Conservation (phyloP, 2,329 filamentous ascomycete genomes). For the Fusarium pilosicola region DNA sequence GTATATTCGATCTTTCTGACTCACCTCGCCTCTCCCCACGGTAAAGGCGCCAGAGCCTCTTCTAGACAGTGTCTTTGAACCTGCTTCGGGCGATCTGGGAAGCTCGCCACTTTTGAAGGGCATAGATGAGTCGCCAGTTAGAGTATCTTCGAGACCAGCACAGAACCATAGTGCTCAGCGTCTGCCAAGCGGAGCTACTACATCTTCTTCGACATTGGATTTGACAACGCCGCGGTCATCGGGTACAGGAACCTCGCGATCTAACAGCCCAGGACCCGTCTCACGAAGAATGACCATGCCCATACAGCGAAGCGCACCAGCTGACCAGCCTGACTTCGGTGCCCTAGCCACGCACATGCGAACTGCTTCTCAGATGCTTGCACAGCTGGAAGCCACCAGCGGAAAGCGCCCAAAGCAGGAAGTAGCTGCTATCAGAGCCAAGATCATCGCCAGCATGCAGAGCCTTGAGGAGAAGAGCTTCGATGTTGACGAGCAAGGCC, state of each 20-base stretch:
- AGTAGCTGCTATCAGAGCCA: slow-evolving; percentile 83
- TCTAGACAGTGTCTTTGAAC: slow-evolving; percentile 83
- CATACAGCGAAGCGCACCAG: slow-evolving; percentile 62
- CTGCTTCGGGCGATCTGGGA: slow-evolving; percentile 80
- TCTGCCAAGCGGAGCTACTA: slow-evolving; percentile 70
- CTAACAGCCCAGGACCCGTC: slow-evolving; percentile 69
- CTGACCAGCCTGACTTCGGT: slow-evolving; percentile 82
- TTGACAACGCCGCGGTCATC: slow-evolving; percentile 75
- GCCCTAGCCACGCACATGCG: slow-evolving; percentile 88
- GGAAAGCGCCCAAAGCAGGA: slow-evolving; percentile 83
- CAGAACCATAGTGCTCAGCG: slow-evolving; percentile 57
- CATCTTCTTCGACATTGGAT: slow-evolving; percentile 68
- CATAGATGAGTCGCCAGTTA: slow-evolving; percentile 59
- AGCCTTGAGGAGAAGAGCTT: slow-evolving; percentile 87
- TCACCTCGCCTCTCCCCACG: slow-evolving; percentile 62
- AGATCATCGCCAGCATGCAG: slow-evolving; percentile 92
- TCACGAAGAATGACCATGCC: slow-evolving; percentile 70
- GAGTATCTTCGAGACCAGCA: slow-evolving; percentile 43
- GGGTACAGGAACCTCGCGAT: slow-evolving; percentile 73
- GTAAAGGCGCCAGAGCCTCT: slow-evolving; percentile 56
- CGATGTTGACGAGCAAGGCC: slow-evolving; percentile 75
- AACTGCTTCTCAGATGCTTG: slow-evolving; percentile 86
- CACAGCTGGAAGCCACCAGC: slow-evolving; percentile 82
- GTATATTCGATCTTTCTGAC: slow-evolving; percentile 75
- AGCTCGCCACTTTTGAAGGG: slow-evolving; percentile 75